Percentiles rank a stretch among this genome's conserved stretches.
Evolutionary conservation across 805 yeast species (phyloP).

Genomic region (Metschnikowia borealis): DNA sequence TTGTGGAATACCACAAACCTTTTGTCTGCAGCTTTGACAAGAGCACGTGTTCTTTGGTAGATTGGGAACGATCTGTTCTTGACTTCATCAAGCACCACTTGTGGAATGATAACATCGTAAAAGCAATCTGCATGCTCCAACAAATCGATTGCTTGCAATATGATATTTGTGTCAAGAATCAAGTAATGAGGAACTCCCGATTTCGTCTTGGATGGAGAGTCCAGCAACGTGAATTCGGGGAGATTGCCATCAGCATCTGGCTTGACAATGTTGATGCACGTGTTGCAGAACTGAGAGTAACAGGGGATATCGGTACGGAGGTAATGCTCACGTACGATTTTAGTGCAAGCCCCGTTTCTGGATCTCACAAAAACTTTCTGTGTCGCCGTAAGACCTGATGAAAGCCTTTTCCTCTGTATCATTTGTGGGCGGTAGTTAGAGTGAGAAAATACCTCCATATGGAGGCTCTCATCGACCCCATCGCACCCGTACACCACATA

Average conservation of each 20-base stretch:
- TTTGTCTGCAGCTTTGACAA: conserved; percentile 73
- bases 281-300: conserved; percentile 63
- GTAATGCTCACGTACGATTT: conserved; percentile 92
- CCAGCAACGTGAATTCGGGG: conserved; percentile 65
- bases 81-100: conserved; percentile 91
- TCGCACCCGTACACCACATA: conserved; percentile 3
- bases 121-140: conserved; percentile 74
- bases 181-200: conserved; percentile 70
- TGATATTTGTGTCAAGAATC: conserved; percentile 83
- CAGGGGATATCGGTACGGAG: conserved; percentile 91
- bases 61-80: conserved; percentile 83
- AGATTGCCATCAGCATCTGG: conserved; percentile 65
- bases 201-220: conserved; percentile 48
- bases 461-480: conserved; percentile 1
- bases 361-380: conserved; percentile 91
- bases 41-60: conserved; percentile 74
- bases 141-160: conserved; percentile 83
- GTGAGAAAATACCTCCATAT: conserved; percentile 1
- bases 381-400: conserved; percentile 55
- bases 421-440: conserved; percentile 2
- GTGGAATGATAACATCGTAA: conserved; percentile 91
- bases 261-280: conserved; percentile 52
- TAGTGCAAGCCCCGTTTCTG: conserved; percentile 83
- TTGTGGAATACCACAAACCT: conserved; percentile 90
- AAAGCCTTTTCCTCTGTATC: conserved; percentile 32